Evolutionary conservation across 345 rosid genomes (phyloP).

Genomic region (Arabis hirsuta): DNA sequence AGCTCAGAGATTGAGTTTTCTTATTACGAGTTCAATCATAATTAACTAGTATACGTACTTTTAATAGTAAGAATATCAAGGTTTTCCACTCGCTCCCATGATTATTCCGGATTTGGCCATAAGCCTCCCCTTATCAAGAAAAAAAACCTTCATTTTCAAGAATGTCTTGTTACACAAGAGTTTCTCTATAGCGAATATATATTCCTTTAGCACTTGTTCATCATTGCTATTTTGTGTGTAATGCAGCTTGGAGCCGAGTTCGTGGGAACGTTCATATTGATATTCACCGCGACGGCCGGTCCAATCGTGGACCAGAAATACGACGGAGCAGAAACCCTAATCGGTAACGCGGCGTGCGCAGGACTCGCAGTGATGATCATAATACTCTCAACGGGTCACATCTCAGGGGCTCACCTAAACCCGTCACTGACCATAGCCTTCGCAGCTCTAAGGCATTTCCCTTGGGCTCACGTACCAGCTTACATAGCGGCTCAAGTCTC

Average conservation of each 20-base stretch:
- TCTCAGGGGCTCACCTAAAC: constrained; percentile 95
- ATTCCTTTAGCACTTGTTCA: background rate
- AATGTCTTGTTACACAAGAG: constrained; percentile 25
- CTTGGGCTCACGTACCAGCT: constrained; percentile 92
- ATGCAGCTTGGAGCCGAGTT: constrained; percentile 92
- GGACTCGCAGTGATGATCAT: constrained; percentile 96
- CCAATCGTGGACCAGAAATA: constrained; percentile 95
- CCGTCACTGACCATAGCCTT: constrained; percentile 92
- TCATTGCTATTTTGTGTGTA: background rate
- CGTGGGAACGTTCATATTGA: constrained; percentile 92
- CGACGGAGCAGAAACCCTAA: constrained; percentile 68
- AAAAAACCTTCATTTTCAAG: background rate
- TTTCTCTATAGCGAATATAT: background rate
- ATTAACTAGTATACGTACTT: too few species aligned
- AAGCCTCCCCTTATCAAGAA: background rate
- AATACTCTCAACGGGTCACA: constrained; percentile 90
- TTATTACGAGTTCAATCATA: too few species aligned
- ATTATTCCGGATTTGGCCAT: too few species aligned
- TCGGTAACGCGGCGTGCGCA: constrained; percentile 90
- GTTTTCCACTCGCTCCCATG: too few species aligned
- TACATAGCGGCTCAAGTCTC: constrained; percentile 88
- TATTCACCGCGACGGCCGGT: constrained; percentile 89
- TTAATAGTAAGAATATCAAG: too few species aligned
- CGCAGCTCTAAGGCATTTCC: constrained; percentile 88
- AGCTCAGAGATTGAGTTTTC: too few species aligned